Evolutionary conservation across 768 basidiomycete genomes (phyloP).

Genomic region (Termitomyces sp.): DNA sequence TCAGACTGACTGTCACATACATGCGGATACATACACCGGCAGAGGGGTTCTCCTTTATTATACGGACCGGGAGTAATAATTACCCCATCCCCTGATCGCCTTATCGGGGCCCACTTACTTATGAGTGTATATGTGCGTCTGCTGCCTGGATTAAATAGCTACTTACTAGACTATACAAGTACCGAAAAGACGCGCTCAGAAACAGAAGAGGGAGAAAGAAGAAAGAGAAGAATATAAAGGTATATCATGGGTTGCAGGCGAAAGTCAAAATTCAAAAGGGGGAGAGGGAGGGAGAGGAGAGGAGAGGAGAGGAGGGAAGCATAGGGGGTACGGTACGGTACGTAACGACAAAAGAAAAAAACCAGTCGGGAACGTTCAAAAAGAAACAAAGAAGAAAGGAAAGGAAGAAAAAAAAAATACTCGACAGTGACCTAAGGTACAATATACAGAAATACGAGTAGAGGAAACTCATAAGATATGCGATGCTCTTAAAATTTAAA

Average conservation of each 20-base stretch:
- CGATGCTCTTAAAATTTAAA: slow-evolving; percentile 19
- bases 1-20: too few species aligned
- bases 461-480: slow-evolving; percentile 5
- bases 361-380: too few species aligned
- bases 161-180: neutral
- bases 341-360: neutral
- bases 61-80: too few species aligned
- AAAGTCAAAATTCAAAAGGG: neutral
- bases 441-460: slow-evolving; percentile 26
- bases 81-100: too few species aligned
- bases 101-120: too few species aligned
- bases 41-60: too few species aligned
- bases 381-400: slow-evolving; percentile 12
- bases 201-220: too few species aligned
- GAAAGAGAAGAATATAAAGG: too few species aligned
- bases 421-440: slow-evolving; percentile 26
- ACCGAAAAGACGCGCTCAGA: slow-evolving; percentile 10
- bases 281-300: neutral
- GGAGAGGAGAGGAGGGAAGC: neutral
- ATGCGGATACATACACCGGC: too few species aligned
- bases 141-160: slow-evolving; percentile 4
- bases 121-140: too few species aligned
- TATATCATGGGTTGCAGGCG: slow-evolving; percentile 14
- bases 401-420: slow-evolving; percentile 16
- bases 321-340: neutral